Percentiles rank a stretch among this genome's conserved stretches.
phyloP scores from a whole-genome alignment of 2,329 filamentous ascomycete species.

The Lachnellula occidentalis region DNA sequence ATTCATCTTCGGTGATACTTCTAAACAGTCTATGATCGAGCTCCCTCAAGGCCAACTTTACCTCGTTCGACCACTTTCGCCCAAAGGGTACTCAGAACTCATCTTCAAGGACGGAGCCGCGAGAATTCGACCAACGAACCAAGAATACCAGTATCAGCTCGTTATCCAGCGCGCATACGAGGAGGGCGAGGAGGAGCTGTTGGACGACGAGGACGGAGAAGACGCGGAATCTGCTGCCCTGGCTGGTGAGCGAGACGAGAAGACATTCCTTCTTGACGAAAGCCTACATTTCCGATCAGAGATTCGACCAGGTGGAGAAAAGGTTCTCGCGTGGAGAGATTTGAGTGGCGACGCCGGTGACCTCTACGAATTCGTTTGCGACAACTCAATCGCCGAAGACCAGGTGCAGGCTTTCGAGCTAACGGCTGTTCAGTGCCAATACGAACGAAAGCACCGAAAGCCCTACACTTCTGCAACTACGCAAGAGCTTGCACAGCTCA shows the following conservation, averaged over 20 bases:
- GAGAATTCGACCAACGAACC: constrained; percentile 84
- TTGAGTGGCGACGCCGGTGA: constrained; percentile 90
- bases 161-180: constrained; percentile 95
- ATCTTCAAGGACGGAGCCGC: constrained; percentile 97
- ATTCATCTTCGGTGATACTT: constrained; percentile 77
- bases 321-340: constrained; percentile 90
- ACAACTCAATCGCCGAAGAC: constrained; percentile 60
- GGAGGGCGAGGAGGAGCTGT: constrained; percentile 88
- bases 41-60: constrained; percentile 95
- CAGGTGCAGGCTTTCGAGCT: constrained; percentile 77
- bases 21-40: constrained; percentile 86
- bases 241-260: constrained; percentile 83
- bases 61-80: constrained; percentile 87
- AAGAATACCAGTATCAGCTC: constrained; percentile 96
- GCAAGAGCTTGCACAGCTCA: constrained; percentile 74
- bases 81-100: constrained; percentile 96
- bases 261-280: constrained; percentile 93
- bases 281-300: constrained; percentile 82
- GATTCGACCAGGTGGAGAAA: constrained; percentile 71
- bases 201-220: constrained; percentile 84
- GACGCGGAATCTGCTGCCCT: constrained; percentile 73
- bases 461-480: constrained; percentile 75
- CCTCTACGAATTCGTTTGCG: constrained; percentile 97
- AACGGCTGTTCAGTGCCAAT: constrained; percentile 87
- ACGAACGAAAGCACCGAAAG: constrained; percentile 89